These are phyloP conservation scores for Solanum chiquidenum DNA, from an alignment of 257 asterid genomes.

Conservation along the genomic window DNA sequence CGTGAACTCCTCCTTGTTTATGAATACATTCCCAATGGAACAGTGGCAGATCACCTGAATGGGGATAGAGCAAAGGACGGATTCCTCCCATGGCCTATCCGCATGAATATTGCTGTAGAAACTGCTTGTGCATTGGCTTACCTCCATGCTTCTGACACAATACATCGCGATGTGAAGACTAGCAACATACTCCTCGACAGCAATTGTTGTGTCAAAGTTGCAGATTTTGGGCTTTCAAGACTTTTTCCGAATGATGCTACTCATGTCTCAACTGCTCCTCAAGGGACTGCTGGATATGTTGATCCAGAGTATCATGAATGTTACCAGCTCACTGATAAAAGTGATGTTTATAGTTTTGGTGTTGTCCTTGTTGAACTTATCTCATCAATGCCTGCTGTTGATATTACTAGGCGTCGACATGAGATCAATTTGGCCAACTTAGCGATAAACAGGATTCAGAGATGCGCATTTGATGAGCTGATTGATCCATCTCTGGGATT, in stretches of 20 bases:
- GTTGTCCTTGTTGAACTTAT: conserved; percentile 69
- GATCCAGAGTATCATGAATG: conserved; percentile 78
- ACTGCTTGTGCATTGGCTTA: conserved; percentile 57
- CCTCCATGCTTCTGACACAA: conserved; percentile 57
- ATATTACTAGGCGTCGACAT: conserved; percentile 47
- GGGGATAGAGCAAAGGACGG: conserved; percentile 31
- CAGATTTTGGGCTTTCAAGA: conserved; percentile 73
- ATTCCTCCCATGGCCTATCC: conserved; percentile 41
- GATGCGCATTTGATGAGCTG: conserved; percentile 50
- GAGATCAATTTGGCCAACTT: conserved; percentile 62
- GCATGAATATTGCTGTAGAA: conserved; percentile 66
- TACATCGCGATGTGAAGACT: conserved; percentile 73
- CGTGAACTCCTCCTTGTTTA: conserved; percentile 78
- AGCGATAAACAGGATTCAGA: conserved; percentile 50
- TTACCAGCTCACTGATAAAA: conserved; percentile 57
- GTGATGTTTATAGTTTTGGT: conserved; percentile 80
- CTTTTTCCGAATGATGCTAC: conserved; percentile 51
- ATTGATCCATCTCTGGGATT: conserved; percentile 50
- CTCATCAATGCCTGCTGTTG: conserved; percentile 77
- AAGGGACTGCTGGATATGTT: conserved; percentile 78
- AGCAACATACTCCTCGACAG: conserved; percentile 56
- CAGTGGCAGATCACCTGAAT: conserved; percentile 64
- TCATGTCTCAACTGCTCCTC: conserved; percentile 80
- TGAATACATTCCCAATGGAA: conserved; percentile 64
- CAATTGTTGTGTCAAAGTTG: conserved; percentile 58